Percentiles rank a stretch among this genome's conserved stretches.
phyloP scores from a whole-genome alignment of 2,329 filamentous ascomycete genomes.

The Aspergillus brunneoviolaceus region DNA sequence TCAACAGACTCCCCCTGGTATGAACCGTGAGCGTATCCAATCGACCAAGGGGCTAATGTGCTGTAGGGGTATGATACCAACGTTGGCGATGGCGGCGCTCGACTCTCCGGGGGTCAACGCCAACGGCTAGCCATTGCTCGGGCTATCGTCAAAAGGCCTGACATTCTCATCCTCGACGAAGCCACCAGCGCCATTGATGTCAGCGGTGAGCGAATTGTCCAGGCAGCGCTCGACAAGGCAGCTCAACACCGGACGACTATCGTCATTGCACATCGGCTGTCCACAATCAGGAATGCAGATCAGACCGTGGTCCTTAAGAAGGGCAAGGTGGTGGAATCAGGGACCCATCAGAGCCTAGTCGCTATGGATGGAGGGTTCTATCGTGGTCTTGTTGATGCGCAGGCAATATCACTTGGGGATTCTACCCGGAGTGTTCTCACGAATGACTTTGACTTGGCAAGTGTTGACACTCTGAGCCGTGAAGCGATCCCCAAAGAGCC shows the following conservation, averaged over 20 bases:
- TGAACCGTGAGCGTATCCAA: no score
- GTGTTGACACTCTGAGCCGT: no score
- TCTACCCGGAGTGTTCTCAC: no score
- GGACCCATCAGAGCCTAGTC: slow-evolving; percentile 50
- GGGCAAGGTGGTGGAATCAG: slow-evolving; percentile 52
- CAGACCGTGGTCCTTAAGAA: slow-evolving; percentile 57
- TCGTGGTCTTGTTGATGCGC: no score
- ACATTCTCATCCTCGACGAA: slow-evolving; percentile 78
- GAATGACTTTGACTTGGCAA: no score
- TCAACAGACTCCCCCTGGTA: no score
- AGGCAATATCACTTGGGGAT: no score
- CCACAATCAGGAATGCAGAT: slow-evolving; percentile 56
- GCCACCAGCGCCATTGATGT: slow-evolving; percentile 64
- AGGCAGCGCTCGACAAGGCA: slow-evolving; percentile 53
- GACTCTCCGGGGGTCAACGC: slow-evolving; percentile 75
- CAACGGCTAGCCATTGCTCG: slow-evolving; percentile 79
- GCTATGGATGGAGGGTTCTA: no score
- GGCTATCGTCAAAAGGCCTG: slow-evolving; percentile 68
- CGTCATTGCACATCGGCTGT: slow-evolving; percentile 64
- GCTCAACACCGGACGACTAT: slow-evolving; percentile 66
- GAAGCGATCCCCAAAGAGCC: no score
- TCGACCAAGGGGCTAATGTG: no score
- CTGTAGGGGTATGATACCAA: slow-evolving; percentile 67
- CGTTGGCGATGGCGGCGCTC: slow-evolving; percentile 72
- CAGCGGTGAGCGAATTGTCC: slow-evolving; percentile 53